Percentiles rank a stretch among this genome's conserved stretches.
Conservation (phyloP, 2,329 filamentous ascomycete genomes). For the Exophiala viscosa region DNA sequence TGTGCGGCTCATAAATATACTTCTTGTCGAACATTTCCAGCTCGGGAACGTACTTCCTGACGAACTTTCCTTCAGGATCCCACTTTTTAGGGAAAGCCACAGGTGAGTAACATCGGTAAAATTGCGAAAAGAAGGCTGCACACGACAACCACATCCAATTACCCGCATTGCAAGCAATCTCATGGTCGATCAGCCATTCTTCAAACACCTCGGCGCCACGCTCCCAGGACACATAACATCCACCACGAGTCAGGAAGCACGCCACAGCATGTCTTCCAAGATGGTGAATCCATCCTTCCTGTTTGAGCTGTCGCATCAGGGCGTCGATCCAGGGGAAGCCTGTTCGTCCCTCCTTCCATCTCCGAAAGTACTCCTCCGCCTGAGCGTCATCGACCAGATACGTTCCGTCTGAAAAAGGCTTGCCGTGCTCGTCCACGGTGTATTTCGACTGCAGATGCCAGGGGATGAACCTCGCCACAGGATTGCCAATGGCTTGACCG, state of each 20-base stretch:
- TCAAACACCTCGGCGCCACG: slow-evolving; percentile 74
- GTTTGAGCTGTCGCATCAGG: slow-evolving; percentile 68
- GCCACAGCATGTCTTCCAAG: slow-evolving; percentile 73
- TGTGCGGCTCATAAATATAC: slow-evolving; percentile 78
- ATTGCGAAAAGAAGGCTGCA: slow-evolving; percentile 70
- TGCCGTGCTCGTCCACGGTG: slow-evolving; percentile 32
- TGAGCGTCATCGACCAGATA: slow-evolving; percentile 61
- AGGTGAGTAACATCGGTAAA: slow-evolving; percentile 67
- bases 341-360: slow-evolving; percentile 66
- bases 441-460: slow-evolving; percentile 70
- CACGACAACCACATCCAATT: slow-evolving; percentile 73
- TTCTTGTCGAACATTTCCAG: slow-evolving; percentile 59
- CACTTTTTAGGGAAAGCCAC: slow-evolving; percentile 71
- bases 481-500: slow-evolving; percentile 62
- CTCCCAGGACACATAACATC: slow-evolving; percentile 76
- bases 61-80: slow-evolving; percentile 65
- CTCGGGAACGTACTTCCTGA: slow-evolving; percentile 66
- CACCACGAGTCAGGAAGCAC: slow-evolving; percentile 74
- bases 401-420: slow-evolving; percentile 51
- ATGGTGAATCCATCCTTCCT: slow-evolving; percentile 77
- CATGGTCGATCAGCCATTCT: slow-evolving; percentile 71
- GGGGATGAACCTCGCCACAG: slow-evolving; percentile 68
- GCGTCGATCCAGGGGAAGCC: slow-evolving; percentile 80
- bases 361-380: slow-evolving; percentile 63
- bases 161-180: slow-evolving; percentile 67